Base-by-base conservation (phyloP, 2,329 filamentous ascomycete species). In the Fonsecaea erecta region DNA sequence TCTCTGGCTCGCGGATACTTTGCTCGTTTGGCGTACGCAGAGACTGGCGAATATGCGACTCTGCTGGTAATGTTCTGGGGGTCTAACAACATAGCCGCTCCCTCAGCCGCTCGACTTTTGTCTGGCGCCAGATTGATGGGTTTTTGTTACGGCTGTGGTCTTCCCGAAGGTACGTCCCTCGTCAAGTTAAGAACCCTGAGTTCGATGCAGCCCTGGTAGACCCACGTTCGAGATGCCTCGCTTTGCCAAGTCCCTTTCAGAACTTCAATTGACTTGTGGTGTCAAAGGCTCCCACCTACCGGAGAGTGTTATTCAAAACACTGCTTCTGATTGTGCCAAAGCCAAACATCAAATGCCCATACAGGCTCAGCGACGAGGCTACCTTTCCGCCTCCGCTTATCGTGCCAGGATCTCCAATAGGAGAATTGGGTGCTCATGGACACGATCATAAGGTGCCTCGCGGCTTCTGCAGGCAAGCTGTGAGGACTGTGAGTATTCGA, bases 371-470 rank as follows among this genome's bases (percentile, higher is more conserved):
- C 52, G 16, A 55, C 21, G 52, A 34, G 1, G 34, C 21, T 24
- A 55, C 52, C n/a, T 55, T 55, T n/a, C 4, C 35, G 30, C 52
- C 52, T 55, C 24, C 11, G 16, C 12, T 9, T 14, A 55, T 21
- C 3, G 21, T 30, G 14, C 21, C 26, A 21, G 52, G 30, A 55
- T 26, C 35, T 11, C 37, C 16, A 24, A 28, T 16, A 28, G 55
- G 24, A 11, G 28, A 18, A 18, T 51, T 46, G 9, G 57, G 43
- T 16, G 43, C 57, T 28, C 57, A 60, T 16, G 57, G 57, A 16
- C 52, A 28, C 7, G 57, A 52, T 11, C 52, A 46, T 32, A 60
- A 18, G 4, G 21, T 26, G 2, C 34, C 14, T 16, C 18, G n/a
- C n/a, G 18, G 30, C 7, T 14, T 37, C 14, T 35, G 18, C 34